Evolutionary conservation across 2,329 filamentous ascomycete species (phyloP), one percentile per base, ranked within the genome.

Genomic region (Rasamsonia emersonii): DNA sequence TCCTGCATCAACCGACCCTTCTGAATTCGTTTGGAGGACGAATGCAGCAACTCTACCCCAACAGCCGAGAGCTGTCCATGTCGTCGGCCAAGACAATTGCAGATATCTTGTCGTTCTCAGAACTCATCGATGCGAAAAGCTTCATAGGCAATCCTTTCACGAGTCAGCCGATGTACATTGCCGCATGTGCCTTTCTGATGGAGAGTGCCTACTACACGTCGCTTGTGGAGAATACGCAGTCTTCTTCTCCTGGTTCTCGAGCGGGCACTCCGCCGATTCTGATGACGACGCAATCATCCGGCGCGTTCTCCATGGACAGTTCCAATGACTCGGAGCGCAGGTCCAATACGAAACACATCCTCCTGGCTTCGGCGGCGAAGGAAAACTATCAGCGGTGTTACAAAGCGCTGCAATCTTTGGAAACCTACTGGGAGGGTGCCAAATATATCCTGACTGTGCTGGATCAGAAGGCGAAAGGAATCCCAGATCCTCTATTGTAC

Each of bases 1-100:
- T 93, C 3, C 66, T 93, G 4, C 84, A 93, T 49, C 84, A 89
- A 43, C 86, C 86, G 0, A 89, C 84, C 0, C 63, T 93, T 2
- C 64, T 93, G 32, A 82, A 85, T 28, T 83, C 82, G 0, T 86
- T 91, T 35, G 75, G 77, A 43, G 75, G 73, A 2, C 65, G 66
- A 14, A 78, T 82, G 32, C 70, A 84, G 30, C 80, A 86, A 35
- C 67, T 93, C 1, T 75, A 86, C 21, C 75, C 81, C 0, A 84
- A 91, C 49, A 91, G 84, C 42, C 77, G 83, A 35, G 84, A 91
- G 52, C 49, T 77, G 4, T 85, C 82, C 38, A 88, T 89, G 80
- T 88, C 82, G 9, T 89, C 84, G 15, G 86, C 86, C 9, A 93
- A 93, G 62, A 93, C 86, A 0, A 91, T 93, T 38, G 85, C 84